Percentiles rank a stretch among this genome's conserved stretches.
Conservation (phyloP, 495 filamentous ascomycete genomes). For the Lepidopterella palustris region DNA sequence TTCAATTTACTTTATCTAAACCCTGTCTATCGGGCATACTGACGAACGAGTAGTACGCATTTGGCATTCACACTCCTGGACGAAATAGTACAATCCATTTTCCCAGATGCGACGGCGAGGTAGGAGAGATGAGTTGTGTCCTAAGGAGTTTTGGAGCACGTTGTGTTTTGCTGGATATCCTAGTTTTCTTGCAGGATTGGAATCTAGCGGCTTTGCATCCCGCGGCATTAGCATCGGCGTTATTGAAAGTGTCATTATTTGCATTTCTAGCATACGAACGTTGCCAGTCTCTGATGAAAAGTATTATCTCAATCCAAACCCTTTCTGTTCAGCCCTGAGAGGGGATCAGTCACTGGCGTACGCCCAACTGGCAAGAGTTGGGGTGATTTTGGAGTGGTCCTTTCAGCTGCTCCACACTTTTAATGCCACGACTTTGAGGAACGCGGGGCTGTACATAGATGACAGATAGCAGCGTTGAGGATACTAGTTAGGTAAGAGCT, state of each 20-base stretch:
- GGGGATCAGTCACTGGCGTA: too few species aligned
- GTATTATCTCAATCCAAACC: too few species aligned
- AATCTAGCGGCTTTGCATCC: not conserved
- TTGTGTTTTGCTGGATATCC: not conserved
- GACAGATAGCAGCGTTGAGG: too few species aligned
- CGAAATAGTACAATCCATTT: constrained; percentile 32
- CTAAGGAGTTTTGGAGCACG: not conserved
- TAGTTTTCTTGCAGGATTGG: not conserved
- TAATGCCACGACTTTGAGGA: too few species aligned
- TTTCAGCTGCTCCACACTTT: too few species aligned
- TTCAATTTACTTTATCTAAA: not conserved
- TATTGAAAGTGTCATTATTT: not conserved
- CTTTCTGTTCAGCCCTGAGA: too few species aligned
- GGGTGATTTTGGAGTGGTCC: too few species aligned
- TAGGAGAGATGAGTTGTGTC: not conserved
- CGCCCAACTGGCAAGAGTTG: too few species aligned
- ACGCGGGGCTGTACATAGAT: too few species aligned
- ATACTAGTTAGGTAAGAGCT: too few species aligned
- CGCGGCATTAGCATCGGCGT: not conserved
- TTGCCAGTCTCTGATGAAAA: too few species aligned
- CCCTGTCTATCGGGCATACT: not conserved
- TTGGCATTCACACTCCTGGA: constrained; percentile 34
- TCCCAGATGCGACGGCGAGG: constrained; percentile 13
- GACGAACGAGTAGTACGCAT: constrained; percentile 24
- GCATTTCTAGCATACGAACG: too few species aligned